Percentiles rank a stretch among this genome's conserved stretches.
These are phyloP conservation scores for Irpex sp. DNA, from an alignment of 1,284 basidiomycete species.

Conservation along the genomic window DNA sequence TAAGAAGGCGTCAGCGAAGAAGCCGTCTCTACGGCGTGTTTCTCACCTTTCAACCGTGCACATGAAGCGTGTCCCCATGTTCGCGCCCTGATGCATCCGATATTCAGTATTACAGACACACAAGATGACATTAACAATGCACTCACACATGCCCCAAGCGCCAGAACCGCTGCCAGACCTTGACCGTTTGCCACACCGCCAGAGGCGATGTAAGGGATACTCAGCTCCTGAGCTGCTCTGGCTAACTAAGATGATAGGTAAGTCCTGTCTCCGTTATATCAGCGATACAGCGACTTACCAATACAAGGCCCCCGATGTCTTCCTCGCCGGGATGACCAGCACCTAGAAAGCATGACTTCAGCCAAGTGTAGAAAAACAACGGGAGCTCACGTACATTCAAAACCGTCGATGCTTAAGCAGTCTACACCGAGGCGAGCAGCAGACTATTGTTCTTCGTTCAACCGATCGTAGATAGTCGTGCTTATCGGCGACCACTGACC, in stretches of 20 bases:
- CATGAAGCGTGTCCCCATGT: slow-evolving; percentile 92
- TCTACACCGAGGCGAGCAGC: slow-evolving; percentile 81
- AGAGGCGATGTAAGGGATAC: slow-evolving; percentile 86
- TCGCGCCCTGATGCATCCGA: slow-evolving; percentile 57
- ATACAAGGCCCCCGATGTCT: slow-evolving; percentile 87
- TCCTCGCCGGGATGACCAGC: slow-evolving; percentile 96
- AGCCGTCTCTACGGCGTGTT: slow-evolving; percentile 18
- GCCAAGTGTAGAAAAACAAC: background rate
- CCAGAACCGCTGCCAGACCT: slow-evolving; percentile 79
- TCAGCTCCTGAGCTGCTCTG: slow-evolving; percentile 82
- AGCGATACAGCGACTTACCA: slow-evolving; percentile 46
- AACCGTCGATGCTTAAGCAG: slow-evolving; percentile 84
- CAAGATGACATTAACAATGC: slow-evolving; percentile 1
- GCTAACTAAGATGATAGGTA: slow-evolving; percentile 61
- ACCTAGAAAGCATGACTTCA: slow-evolving; percentile 39
- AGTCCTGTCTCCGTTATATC: background rate
- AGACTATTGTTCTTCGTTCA: slow-evolving; percentile 39
- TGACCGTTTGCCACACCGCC: slow-evolving; percentile 83
- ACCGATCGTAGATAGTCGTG: background rate
- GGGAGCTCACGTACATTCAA: slow-evolving; percentile 61
- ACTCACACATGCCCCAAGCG: slow-evolving; percentile 79
- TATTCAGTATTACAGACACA: background rate
- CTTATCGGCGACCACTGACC: slow-evolving; percentile 33
- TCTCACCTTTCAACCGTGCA: slow-evolving; percentile 70
- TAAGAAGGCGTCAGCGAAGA: slow-evolving; percentile 26